Conservation (phyloP, 2,329 filamentous ascomycete species). For the Cladophialophora chaetospira region DNA sequence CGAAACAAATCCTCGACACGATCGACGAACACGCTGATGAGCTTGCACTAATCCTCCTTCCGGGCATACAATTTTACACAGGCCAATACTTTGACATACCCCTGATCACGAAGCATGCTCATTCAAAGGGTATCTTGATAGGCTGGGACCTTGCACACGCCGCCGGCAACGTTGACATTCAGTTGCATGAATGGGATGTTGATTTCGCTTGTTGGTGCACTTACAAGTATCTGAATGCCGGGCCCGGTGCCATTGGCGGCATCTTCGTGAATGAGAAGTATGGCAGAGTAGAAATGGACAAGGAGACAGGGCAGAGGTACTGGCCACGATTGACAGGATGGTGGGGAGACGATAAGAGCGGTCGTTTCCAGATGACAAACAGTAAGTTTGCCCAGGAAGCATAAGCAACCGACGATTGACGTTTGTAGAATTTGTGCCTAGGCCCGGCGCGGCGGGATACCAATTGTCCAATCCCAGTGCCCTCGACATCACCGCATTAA, state of each 20-base stretch:
- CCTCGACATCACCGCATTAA: conserved; percentile 74
- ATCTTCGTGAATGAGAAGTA: conserved; percentile 79
- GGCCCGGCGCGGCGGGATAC: conserved; percentile 75
- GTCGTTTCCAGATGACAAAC: conserved; percentile 71
- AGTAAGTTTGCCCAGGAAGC: conserved; percentile 11
- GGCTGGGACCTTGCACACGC: conserved; percentile 80
- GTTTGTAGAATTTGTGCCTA: conserved; percentile 65
- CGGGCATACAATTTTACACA: conserved; percentile 89
- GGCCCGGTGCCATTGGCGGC: conserved; percentile 78
- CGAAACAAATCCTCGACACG: conserved; percentile 67
- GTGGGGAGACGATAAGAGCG: conserved; percentile 77
- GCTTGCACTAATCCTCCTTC: conserved; percentile 76
- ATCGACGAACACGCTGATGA: conserved; percentile 75
- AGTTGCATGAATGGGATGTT: conserved; percentile 84
- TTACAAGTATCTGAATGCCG: conserved; percentile 94
- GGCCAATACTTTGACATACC: conserved; percentile 85
- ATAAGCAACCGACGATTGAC: neutral
- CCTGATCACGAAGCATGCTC: conserved; percentile 75
- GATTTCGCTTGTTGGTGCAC: conserved; percentile 93
- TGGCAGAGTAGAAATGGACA: conserved; percentile 53
- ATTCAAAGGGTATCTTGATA: conserved; percentile 68
- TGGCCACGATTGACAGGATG: conserved; percentile 72
- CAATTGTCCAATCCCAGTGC: conserved; percentile 84
- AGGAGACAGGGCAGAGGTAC: conserved; percentile 44
- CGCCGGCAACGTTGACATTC: conserved; percentile 79